Conservation (phyloP, 257 asterid genomes). For the Nicotiana paniculata region DNA sequence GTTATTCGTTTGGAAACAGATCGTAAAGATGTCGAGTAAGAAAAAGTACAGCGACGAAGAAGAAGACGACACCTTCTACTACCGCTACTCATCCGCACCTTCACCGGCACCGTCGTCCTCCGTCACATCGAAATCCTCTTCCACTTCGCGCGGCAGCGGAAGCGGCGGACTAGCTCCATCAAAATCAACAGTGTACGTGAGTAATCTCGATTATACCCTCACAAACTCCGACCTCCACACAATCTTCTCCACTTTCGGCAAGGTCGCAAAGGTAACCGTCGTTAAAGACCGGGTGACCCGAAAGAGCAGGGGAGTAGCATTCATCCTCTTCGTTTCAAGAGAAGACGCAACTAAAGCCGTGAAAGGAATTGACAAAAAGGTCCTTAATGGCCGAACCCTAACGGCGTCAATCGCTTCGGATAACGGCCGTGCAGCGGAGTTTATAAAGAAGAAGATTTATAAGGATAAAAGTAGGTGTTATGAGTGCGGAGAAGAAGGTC, state of each 20-base stretch:
- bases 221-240: slow-evolving; percentile 91
- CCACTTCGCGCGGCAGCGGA: slow-evolving; percentile 36
- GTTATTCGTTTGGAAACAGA: neutral
- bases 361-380: slow-evolving; percentile 58
- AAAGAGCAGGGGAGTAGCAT: slow-evolving; percentile 86
- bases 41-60: slow-evolving; percentile 38
- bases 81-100: slow-evolving; percentile 57
- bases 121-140: slow-evolving; percentile 27
- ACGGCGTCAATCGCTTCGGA: slow-evolving; percentile 87
- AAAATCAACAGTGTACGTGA: slow-evolving; percentile 81
- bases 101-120: slow-evolving; percentile 32
- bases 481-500: slow-evolving; percentile 93
- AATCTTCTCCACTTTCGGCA: slow-evolving; percentile 92
- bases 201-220: slow-evolving; percentile 81
- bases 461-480: slow-evolving; percentile 93
- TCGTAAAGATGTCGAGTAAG: slow-evolving; percentile 38
- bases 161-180: slow-evolving; percentile 90
- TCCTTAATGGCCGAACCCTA: slow-evolving; percentile 74
- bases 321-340: slow-evolving; percentile 66
- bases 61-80: slow-evolving; percentile 67
- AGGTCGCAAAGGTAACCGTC: slow-evolving; percentile 89
- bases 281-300: slow-evolving; percentile 82
- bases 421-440: slow-evolving; percentile 91
- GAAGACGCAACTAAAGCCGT: slow-evolving; percentile 77
- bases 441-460: slow-evolving; percentile 69